Percentiles rank a stretch among this genome's conserved stretches.
phyloP scores from a whole-genome alignment of 768 basidiomycete species.

The Austroboletus eburneus region DNA sequence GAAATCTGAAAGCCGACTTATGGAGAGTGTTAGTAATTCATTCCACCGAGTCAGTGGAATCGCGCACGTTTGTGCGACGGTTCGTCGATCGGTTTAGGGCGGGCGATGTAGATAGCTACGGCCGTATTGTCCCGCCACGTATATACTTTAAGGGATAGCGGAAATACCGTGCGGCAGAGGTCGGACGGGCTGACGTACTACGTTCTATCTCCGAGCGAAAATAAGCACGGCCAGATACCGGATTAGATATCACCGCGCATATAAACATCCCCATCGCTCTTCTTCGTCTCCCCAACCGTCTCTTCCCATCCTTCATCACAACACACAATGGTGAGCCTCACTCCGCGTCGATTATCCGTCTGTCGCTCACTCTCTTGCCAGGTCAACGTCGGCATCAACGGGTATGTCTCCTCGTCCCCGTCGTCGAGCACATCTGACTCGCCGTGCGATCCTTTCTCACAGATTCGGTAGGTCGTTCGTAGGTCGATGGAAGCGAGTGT shows the following conservation, averaged over 20 bases:
- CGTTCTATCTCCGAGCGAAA: constrained; percentile 26
- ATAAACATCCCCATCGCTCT: constrained; percentile 20
- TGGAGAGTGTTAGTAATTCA: no score
- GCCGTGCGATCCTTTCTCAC: constrained; percentile 8
- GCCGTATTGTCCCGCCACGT: constrained; percentile 9
- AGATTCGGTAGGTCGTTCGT: constrained; percentile 63
- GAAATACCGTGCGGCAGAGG: constrained; percentile 10
- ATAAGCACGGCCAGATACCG: no score
- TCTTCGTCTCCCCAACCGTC: constrained; percentile 1
- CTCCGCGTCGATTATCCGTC: neutral
- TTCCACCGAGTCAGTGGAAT: no score
- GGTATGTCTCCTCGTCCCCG: constrained; percentile 46
- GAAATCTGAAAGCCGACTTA: no score
- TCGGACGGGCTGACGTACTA: constrained; percentile 12
- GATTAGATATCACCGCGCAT: constrained; percentile 24
- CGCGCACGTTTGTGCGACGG: constrained; percentile 12
- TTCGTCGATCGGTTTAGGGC: neutral
- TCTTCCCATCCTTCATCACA: constrained; percentile 8
- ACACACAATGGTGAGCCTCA: constrained; percentile 24
- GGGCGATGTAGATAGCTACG: constrained; percentile 8
- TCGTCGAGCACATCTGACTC: constrained; percentile 13
- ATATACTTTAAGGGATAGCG: neutral
- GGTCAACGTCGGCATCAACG: constrained; percentile 96
- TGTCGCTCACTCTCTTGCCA: constrained; percentile 14
- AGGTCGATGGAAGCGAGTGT: neutral